These are phyloP conservation scores for Choanephora cucurbitarum DNA, from an alignment of 371 early-diverging fungal genomes.

Conservation along the genomic window DNA sequence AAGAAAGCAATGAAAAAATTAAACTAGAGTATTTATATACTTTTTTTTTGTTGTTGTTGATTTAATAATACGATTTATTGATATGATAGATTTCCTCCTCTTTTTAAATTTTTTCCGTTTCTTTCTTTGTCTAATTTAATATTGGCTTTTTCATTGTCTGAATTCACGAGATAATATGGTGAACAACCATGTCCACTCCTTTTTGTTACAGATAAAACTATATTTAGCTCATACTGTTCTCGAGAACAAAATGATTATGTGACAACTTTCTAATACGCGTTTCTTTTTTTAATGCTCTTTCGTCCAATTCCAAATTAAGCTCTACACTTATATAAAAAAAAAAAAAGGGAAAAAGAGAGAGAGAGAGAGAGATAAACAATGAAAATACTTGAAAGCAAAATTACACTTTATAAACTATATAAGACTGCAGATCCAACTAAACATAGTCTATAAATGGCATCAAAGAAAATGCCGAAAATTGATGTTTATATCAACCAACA, in stretches of 20 bases:
- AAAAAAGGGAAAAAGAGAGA: neutral
- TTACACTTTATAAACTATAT: neutral
- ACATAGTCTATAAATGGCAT: too few species aligned
- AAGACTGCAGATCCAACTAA: too few species aligned
- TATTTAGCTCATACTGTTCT: neutral
- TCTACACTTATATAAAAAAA: too few species aligned
- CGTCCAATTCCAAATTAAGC: too few species aligned
- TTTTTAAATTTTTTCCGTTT: conserved; percentile 6
- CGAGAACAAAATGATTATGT: neutral
- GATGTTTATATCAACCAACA: neutral
- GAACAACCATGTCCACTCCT: neutral
- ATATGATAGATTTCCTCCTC: neutral
- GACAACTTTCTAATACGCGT: too few species aligned
- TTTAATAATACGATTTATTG: too few species aligned
- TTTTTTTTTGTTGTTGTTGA: neutral
- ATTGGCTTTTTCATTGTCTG: conserved; percentile 2
- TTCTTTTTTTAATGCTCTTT: too few species aligned
- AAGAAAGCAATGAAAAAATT: conserved; percentile 1
- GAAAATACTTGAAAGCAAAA: neutral
- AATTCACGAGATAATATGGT: neutral
- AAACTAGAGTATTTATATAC: neutral
- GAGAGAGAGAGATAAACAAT: neutral
- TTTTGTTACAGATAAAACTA: neutral
- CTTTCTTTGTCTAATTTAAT: neutral
- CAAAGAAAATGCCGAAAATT: too few species aligned